Evolutionary conservation across 2,329 filamentous ascomycete genomes (phyloP).

Genomic region (Colletotrichum paranaense): DNA sequence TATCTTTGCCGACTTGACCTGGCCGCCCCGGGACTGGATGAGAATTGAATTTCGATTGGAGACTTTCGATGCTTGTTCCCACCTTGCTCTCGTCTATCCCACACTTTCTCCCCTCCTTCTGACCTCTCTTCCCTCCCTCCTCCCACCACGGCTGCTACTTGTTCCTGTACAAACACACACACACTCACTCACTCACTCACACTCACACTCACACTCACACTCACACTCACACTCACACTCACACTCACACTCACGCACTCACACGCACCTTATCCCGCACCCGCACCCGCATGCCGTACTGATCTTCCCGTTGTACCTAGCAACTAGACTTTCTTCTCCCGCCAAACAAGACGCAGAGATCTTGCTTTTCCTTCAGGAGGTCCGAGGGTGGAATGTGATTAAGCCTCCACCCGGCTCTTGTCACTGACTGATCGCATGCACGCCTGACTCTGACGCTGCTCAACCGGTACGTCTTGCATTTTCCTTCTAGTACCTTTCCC

Average conservation of each 20-base stretch:
- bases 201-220: not conserved
- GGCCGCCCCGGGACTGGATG: not conserved
- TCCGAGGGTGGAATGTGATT: slow-evolving; percentile 35
- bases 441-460: slow-evolving; percentile 29
- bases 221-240: not conserved
- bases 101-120: slow-evolving; percentile 16
- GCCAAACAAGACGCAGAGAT: slow-evolving; percentile 26
- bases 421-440: slow-evolving; percentile 35
- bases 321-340: slow-evolving; percentile 34
- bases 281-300: slow-evolving; percentile 13
- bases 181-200: too few relatives aligned
- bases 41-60: slow-evolving; percentile 3
- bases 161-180: not conserved
- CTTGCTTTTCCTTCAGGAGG: slow-evolving; percentile 32
- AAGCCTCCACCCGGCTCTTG: slow-evolving; percentile 28
- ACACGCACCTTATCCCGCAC: slow-evolving; percentile 13
- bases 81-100: slow-evolving; percentile 16
- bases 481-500: slow-evolving; percentile 6
- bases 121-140: slow-evolving; percentile 12
- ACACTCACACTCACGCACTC: not conserved
- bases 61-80: not conserved
- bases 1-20: slow-evolving; percentile 23
- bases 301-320: slow-evolving; percentile 31
- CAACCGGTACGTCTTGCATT: slow-evolving; percentile 32
- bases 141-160: not conserved